Percentiles rank a stretch among this genome's conserved stretches.
These are phyloP conservation scores for Cercophora samala DNA, from an alignment of 495 filamentous ascomycete species.

Conservation along the genomic window DNA sequence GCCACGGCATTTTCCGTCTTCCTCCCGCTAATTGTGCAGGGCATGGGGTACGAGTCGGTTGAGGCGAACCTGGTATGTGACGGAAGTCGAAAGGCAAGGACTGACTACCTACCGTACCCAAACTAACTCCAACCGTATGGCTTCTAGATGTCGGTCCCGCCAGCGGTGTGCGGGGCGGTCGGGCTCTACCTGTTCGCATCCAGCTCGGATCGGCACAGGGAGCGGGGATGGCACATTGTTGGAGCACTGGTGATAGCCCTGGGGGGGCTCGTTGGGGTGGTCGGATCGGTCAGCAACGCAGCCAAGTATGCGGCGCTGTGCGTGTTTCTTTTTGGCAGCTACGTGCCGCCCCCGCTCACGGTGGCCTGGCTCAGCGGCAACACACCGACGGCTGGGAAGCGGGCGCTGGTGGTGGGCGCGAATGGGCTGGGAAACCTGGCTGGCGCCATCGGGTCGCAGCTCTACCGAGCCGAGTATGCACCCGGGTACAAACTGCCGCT, in stretches of 20 bases:
- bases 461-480: slow-evolving; percentile 36
- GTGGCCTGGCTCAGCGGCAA: slow-evolving; percentile 51
- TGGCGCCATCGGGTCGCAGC: slow-evolving; percentile 37
- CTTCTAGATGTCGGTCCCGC: slow-evolving; percentile 49
- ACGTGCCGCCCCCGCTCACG: slow-evolving; percentile 52
- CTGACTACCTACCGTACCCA: too few relatives aligned
- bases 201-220: slow-evolving; percentile 29
- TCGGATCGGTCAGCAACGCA: slow-evolving; percentile 34
- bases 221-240: slow-evolving; percentile 51
- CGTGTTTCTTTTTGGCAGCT: slow-evolving; percentile 53
- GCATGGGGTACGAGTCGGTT: slow-evolving; percentile 43
- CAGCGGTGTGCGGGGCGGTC: slow-evolving; percentile 50
- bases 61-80: slow-evolving; percentile 45
- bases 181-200: slow-evolving; percentile 40
- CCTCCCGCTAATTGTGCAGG: slow-evolving; percentile 34
- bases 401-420: slow-evolving; percentile 26
- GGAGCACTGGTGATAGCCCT: slow-evolving; percentile 46
- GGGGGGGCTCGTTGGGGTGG: slow-evolving; percentile 42
- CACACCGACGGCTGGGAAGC: slow-evolving; percentile 25
- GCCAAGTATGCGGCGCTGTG: slow-evolving; percentile 51
- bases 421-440: slow-evolving; percentile 40
- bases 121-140: not conserved
- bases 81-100: not conserved
- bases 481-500: slow-evolving; percentile 35
- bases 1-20: slow-evolving; percentile 36